Percentiles rank a stretch among this genome's conserved stretches.
Evolutionary conservation across 1,284 basidiomycete species (phyloP).

Genomic region (Apiotrichum brassicae): DNA sequence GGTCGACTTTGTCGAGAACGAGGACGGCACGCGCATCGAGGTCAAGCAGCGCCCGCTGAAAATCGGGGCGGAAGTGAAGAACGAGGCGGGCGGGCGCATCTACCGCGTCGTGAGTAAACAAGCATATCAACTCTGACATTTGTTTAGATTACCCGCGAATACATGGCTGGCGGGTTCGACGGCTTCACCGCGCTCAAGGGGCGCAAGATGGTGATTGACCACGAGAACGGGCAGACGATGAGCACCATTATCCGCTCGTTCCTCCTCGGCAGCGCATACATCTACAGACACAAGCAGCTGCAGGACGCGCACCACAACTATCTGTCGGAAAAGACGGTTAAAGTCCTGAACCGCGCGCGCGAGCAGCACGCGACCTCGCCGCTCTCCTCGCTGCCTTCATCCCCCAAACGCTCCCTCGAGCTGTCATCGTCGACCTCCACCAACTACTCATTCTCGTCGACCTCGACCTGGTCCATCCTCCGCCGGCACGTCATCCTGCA

Average conservation of each 20-base stretch:
- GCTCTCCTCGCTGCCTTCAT: constrained; percentile 17
- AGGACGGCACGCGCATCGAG: constrained; percentile 47
- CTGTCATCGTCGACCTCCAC: not conserved
- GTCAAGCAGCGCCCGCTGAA: constrained; percentile 35
- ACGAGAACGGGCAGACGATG: constrained; percentile 77
- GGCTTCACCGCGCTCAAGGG: constrained; percentile 68
- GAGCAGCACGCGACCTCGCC: constrained; percentile 19
- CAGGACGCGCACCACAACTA: constrained; percentile 32
- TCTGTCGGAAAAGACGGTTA: constrained; percentile 31
- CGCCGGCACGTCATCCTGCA: constrained; percentile 49
- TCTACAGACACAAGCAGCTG: constrained; percentile 46
- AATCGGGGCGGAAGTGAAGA: constrained; percentile 54
- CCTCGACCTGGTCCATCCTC: not conserved
- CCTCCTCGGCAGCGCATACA: constrained; percentile 56
- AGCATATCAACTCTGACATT: too few species aligned
- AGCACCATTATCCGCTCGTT: constrained; percentile 76
- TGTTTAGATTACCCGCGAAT: constrained; percentile 44
- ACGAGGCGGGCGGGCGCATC: constrained; percentile 54
- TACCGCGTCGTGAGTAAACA: constrained; percentile 63
- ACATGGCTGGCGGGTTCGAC: constrained; percentile 55
- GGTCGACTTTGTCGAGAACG: constrained; percentile 40
- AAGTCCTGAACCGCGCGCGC: constrained; percentile 30
- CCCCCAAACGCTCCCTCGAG: constrained; percentile 2
- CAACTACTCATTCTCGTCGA: not conserved
- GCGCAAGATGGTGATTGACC: constrained; percentile 67